Base-by-base conservation (phyloP, 2,329 filamentous ascomycete species). In the Calonectria naviculata region DNA sequence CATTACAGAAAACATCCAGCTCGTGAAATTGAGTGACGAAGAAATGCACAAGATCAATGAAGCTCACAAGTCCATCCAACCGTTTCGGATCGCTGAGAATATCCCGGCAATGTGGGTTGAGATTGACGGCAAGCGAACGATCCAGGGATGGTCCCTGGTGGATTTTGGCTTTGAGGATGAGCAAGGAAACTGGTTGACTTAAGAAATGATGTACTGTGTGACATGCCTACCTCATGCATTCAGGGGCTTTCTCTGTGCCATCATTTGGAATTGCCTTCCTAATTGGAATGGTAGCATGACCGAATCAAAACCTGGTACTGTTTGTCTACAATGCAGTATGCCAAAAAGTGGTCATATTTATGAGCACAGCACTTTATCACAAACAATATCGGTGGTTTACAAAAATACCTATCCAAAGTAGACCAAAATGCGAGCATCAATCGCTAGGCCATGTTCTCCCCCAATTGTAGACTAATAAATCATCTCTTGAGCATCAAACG, bases 161-260 rank as follows among this genome's bases (percentile, higher is more conserved):
- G 67, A 68, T 31, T 68, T 68, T 58, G 67, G 67, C 10, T 47
- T 61, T 38, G 67, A 64, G 41, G 67, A 68, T 34, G 67, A 68
- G 41, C n/a, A 68, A 24, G 67, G 67, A 19, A 68, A 65, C 41
- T 68, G 67, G 67, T 26, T 68, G 5, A 54, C 38, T 31, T 68
- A 38, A 38, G 52, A 24, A 21, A 4, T 9, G 34, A 21, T 12
- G n/a, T 2, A 3, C 12, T 38, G 21, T 19, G 24, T 12, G 15
- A 21, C 15, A 36, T 36, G 10, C 34, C 10, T 12, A 36, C 38
- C 52, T 19, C 15, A 58, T 26, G 24, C 13, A 1, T 7, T 17
- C 21, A 36, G 38, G 34, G 52, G 34, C 13, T 38, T 10, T n/a
- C 13, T 12, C 12, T 24, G n/a, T 17, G 31, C 9, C 10, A 21